Conservation (phyloP, 108 stramenopile species). For the Bacterosira constricta region DNA sequence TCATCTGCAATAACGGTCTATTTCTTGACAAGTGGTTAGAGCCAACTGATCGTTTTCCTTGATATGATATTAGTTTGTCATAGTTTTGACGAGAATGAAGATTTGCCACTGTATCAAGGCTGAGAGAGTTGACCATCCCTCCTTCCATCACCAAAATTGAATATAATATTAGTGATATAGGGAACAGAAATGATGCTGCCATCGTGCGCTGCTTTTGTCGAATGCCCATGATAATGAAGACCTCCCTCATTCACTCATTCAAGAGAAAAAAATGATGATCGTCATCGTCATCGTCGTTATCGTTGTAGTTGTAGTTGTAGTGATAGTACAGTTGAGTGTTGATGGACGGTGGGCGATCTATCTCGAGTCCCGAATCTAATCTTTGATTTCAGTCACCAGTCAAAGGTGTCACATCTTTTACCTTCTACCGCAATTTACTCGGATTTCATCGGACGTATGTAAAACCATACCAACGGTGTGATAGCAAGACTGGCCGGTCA, state of each 20-base stretch:
- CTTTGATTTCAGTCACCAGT: not conserved
- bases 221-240: not conserved
- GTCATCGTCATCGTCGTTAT: too few relatives aligned
- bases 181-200: not conserved
- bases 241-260: too few relatives aligned
- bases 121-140: not conserved
- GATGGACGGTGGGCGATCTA: too few relatives aligned
- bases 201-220: not conserved
- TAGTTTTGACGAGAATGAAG: not conserved
- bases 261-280: too few relatives aligned
- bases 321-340: too few relatives aligned
- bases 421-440: slow-evolving; percentile 10
- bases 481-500: too few relatives aligned
- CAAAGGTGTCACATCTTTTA: slow-evolving; percentile 2
- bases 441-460: slow-evolving; percentile 3
- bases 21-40: too few relatives aligned
- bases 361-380: too few relatives aligned
- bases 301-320: too few relatives aligned
- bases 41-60: too few relatives aligned
- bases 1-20: too few relatives aligned
- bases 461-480: slow-evolving; percentile 36
- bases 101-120: not conserved
- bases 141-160: not conserved
- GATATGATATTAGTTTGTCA: too few relatives aligned
- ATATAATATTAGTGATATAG: not conserved